These are phyloP conservation scores for Verticillium klebahnii DNA, from an alignment of 2,329 filamentous ascomycete genomes.

Conservation along the genomic window DNA sequence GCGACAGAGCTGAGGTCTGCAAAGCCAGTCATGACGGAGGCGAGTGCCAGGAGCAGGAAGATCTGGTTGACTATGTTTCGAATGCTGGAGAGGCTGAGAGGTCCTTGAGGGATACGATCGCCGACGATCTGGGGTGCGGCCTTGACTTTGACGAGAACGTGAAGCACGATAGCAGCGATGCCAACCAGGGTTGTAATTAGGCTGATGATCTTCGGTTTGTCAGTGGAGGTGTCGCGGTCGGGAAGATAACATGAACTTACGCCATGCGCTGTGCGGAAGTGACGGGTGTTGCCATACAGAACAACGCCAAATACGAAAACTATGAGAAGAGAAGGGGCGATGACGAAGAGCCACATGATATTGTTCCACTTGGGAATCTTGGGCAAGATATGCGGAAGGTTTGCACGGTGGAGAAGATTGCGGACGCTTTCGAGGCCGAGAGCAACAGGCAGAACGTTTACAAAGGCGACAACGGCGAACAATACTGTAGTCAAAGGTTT, in stretches of 20 bases:
- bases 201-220: constrained; percentile 19
- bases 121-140: background rate
- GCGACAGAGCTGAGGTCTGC: constrained; percentile 19
- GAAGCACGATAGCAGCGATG: constrained; percentile 17
- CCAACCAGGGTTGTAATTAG: constrained; percentile 20
- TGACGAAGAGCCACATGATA: constrained; percentile 19
- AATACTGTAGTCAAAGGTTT: constrained; percentile 11
- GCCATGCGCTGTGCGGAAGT: constrained; percentile 23
- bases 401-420: constrained; percentile 19
- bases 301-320: constrained; percentile 22
- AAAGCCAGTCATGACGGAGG: constrained; percentile 21
- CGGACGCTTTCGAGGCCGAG: constrained; percentile 20
- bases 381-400: constrained; percentile 15
- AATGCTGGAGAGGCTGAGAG: constrained; percentile 7
- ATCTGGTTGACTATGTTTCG: constrained; percentile 19
- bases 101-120: background rate
- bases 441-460: constrained; percentile 20
- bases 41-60: constrained; percentile 17
- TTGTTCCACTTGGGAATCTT: constrained; percentile 17
- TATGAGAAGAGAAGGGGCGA: constrained; percentile 18
- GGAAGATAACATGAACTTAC: constrained; percentile 14
- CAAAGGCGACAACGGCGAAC: constrained; percentile 17
- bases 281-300: constrained; percentile 13
- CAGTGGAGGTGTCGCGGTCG: background rate
- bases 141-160: constrained; percentile 17